Conservation (phyloP, 2,329 filamentous ascomycete genomes). For the Polytolypa hystricis region DNA sequence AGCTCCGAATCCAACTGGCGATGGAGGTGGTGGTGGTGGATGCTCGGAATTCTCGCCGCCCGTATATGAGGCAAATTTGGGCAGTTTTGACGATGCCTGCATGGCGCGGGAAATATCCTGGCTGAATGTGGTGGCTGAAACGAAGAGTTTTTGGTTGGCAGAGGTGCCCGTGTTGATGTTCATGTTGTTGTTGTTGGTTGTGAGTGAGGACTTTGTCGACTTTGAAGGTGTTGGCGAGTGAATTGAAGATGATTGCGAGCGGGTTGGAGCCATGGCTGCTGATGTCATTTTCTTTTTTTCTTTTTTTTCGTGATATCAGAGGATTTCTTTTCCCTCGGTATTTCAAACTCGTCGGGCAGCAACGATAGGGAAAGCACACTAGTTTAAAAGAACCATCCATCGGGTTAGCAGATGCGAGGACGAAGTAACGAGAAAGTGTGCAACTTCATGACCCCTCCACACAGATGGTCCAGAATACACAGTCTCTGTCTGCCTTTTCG, state of each 20-base stretch:
- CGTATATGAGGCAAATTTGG: constrained; percentile 2
- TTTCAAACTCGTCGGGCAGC: too few species aligned
- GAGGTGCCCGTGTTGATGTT: background rate
- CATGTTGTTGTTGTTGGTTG: background rate
- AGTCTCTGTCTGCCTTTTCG: too few species aligned
- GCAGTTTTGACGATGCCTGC: constrained; percentile 1
- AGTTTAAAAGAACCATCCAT: too few species aligned
- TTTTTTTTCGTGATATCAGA: background rate
- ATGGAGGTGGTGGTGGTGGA: constrained; percentile 2
- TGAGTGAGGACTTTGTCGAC: too few species aligned
- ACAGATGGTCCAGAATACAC: too few species aligned
- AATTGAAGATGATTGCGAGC: background rate
- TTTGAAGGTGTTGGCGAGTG: constrained; percentile 3
- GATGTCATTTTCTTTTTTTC: background rate
- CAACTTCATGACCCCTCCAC: too few species aligned
- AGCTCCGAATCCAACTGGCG: constrained; percentile 2
- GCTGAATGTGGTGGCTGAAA: constrained; percentile 1
- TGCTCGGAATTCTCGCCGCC: background rate
- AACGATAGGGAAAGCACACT: too few species aligned
- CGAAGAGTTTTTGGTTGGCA: background rate
- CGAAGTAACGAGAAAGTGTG: too few species aligned
- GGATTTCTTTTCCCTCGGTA: background rate
- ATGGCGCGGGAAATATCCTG: constrained; percentile 6
- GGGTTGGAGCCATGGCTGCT: background rate
- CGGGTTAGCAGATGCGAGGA: too few species aligned